phyloP scores from a whole-genome alignment of 345 rosid genomes.

The Pugionium dolabratum region DNA sequence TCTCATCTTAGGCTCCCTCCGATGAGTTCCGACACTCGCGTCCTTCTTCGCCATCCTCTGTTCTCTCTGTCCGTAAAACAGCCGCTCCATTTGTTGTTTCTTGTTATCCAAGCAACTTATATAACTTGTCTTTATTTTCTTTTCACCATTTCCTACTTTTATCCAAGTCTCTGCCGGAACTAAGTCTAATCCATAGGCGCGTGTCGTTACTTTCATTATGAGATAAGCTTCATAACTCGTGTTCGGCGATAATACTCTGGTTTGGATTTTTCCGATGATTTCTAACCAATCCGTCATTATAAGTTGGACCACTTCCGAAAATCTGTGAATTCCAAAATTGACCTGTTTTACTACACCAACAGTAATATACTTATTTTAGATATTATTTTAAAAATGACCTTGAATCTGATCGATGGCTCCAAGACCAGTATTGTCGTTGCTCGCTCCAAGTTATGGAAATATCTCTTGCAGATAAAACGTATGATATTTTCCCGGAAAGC shows the following conservation, averaged over 20 bases:
- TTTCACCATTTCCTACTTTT: constrained; percentile 28
- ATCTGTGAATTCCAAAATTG: constrained; percentile 35
- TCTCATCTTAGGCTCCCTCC: constrained; percentile 39
- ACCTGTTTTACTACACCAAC: background rate
- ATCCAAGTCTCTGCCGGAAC: constrained; percentile 50
- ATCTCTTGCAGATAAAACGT: constrained; percentile 65
- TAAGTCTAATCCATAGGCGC: constrained; percentile 55
- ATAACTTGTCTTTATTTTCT: background rate
- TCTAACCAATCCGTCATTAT: constrained; percentile 48
- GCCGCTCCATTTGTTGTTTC: constrained; percentile 37
- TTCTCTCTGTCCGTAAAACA: constrained; percentile 27
- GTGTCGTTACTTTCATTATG: constrained; percentile 40
- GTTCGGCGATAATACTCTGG: constrained; percentile 44
- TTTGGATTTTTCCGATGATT: constrained; percentile 45
- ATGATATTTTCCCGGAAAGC: constrained; percentile 55
- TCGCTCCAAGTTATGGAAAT: constrained; percentile 67
- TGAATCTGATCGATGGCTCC: constrained; percentile 57
- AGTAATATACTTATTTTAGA: background rate
- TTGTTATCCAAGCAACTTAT: constrained; percentile 34
- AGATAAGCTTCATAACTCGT: constrained; percentile 59
- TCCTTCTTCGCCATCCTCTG: constrained; percentile 22
- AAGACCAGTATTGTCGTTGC: constrained; percentile 60
- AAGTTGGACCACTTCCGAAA: constrained; percentile 47
- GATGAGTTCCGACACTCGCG: background rate
- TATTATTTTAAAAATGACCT: constrained; percentile 39